These are phyloP conservation scores for Yarrowia alimentaria DNA, from an alignment of 805 yeast genomes.

Conservation along the genomic window DNA sequence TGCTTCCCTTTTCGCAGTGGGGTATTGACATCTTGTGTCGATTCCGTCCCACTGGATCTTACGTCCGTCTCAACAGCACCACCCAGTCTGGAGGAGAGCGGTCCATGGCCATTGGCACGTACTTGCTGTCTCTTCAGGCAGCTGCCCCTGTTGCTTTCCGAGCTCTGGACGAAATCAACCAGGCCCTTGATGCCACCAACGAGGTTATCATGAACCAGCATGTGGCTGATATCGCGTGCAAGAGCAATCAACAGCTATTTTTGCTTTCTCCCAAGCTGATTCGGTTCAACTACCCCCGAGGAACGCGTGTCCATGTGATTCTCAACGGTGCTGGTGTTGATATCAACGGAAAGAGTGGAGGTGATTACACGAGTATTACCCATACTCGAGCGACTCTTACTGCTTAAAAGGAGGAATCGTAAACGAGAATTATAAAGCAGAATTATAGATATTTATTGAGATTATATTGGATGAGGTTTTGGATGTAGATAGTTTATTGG, in stretches of 20 bases:
- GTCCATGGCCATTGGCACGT: slow-evolving; percentile 90
- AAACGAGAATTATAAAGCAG: no score
- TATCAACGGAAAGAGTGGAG: background rate
- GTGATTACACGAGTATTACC: background rate
- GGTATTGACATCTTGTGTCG: slow-evolving; percentile 77
- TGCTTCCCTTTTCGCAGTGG: slow-evolving; percentile 62
- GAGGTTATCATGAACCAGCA: slow-evolving; percentile 44
- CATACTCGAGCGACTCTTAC: no score
- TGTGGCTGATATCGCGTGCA: background rate
- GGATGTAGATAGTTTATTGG: no score
- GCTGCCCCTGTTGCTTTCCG: slow-evolving; percentile 86
- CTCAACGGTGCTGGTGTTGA: slow-evolving; percentile 18
- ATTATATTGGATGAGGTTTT: background rate
- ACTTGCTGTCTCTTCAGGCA: slow-evolving; percentile 86
- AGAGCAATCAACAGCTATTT: slow-evolving; percentile 12
- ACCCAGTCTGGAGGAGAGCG: slow-evolving; percentile 98
- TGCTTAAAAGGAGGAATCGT: no score
- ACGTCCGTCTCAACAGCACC: slow-evolving; percentile 76
- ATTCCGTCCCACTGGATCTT: no score
- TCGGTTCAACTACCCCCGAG: slow-evolving; percentile 6
- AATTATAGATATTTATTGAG: no score
- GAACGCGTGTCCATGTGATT: slow-evolving; percentile 8
- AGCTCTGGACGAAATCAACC: slow-evolving; percentile 96
- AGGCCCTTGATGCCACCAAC: slow-evolving; percentile 95
- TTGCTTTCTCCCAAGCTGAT: slow-evolving; percentile 25